Conservation (phyloP, 2,329 filamentous ascomycete genomes). For the Dactylellina sp. region DNA sequence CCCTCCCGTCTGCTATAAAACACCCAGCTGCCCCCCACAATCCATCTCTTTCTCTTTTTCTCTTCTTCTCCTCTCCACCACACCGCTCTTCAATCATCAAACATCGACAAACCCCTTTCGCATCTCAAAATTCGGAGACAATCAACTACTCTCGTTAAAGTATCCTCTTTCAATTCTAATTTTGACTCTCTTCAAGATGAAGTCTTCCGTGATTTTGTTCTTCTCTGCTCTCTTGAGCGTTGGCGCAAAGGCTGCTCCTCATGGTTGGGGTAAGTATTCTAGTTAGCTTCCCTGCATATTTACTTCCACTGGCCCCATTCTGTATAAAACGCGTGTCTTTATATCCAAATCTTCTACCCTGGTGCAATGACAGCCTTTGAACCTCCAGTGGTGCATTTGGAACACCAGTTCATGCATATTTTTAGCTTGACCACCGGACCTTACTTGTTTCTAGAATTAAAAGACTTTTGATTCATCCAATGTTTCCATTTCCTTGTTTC, state of each 20-base stretch:
- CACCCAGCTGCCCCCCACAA: not conserved
- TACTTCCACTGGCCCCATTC: no score
- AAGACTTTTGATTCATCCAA: no score
- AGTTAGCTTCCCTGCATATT: not conserved
- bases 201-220: constrained; percentile 48
- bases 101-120: not conserved
- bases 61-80: constrained; percentile 7
- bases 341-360: no score
- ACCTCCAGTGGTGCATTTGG: no score
- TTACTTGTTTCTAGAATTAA: no score
- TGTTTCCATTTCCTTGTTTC: no score
- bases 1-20: not conserved
- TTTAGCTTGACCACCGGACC: no score
- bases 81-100: constrained; percentile 4
- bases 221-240: constrained; percentile 46
- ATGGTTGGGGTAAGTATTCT: constrained; percentile 43
- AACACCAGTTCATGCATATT: not conserved
- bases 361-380: no score
- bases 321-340: no score
- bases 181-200: constrained; percentile 43
- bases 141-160: constrained; percentile 49
- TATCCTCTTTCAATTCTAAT: constrained; percentile 10
- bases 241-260: constrained; percentile 42
- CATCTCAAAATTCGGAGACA: constrained; percentile 12
- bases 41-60: not conserved